phyloP scores from a whole-genome alignment of 2,329 filamentous ascomycete species.

The Alternaria metachromatica region DNA sequence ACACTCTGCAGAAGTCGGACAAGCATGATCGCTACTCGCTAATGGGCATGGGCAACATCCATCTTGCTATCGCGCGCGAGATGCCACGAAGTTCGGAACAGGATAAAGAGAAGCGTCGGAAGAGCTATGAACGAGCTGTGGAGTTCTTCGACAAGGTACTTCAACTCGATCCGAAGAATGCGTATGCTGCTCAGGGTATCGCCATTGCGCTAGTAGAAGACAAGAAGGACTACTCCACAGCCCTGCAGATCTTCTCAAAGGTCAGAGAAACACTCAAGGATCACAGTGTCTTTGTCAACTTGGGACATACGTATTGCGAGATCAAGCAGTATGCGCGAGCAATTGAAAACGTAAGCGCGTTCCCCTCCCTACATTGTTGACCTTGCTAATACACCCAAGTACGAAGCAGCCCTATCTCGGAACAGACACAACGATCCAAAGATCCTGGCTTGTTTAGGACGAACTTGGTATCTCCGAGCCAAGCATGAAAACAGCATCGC shows the following conservation, averaged over 20 bases:
- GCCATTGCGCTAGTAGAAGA: conserved; percentile 94
- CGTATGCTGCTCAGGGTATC: conserved; percentile 94
- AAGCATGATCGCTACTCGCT: conserved; percentile 98
- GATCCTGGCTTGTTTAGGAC: conserved; percentile 84
- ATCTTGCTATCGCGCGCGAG: conserved; percentile 84
- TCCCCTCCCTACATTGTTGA: not conserved
- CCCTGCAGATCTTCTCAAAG: conserved; percentile 87
- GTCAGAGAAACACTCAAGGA: conserved; percentile 90
- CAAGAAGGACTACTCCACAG: conserved; percentile 83
- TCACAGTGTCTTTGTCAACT: conserved; percentile 85
- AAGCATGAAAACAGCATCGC: conserved; percentile 69
- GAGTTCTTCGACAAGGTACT: conserved; percentile 99
- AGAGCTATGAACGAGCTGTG: conserved; percentile 87
- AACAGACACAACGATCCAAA: conserved; percentile 79
- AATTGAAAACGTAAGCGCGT: conserved; percentile 72
- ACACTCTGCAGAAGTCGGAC: conserved; percentile 85
- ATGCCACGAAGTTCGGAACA: conserved; percentile 90
- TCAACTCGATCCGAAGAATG: conserved; percentile 92
- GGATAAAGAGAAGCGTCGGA: conserved; percentile 88
- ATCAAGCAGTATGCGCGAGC: conserved; percentile 88
- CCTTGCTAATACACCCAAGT: conserved; percentile 55
- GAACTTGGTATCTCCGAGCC: conserved; percentile 84
- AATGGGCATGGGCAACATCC: conserved; percentile 97
- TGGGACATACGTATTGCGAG: conserved; percentile 92
- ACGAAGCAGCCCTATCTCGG: conserved; percentile 82